Evolutionary conservation across 352 stramenopile species (phyloP), one percentile per base, ranked within the genome.

Genomic region (Globisporangium heterothallicum): DNA sequence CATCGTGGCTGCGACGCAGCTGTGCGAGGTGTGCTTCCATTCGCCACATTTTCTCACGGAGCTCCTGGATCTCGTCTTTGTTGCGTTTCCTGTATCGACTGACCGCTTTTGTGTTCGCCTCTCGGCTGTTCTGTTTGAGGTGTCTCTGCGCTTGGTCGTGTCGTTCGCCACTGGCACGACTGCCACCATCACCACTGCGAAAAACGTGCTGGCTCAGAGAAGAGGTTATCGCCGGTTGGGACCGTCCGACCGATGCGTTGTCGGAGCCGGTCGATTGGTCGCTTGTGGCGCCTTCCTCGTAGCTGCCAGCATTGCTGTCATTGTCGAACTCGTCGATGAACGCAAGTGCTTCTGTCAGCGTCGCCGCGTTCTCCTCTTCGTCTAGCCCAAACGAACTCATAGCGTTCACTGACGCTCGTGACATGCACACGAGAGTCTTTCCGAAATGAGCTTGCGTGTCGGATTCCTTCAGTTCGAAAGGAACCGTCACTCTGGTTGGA

Each of bases 311-410:
- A n/a, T n/a, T n/a, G 10, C 21, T n/a, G 22, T 45, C 18, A 22
- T 45, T 10, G 21, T 9, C 18, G 40, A 2, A 45, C 18, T 45
- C 22, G 22, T 45, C 40, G 40, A 45, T 45, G 40, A 45, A 45
- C 40, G 40, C 40, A 10, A 45, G 40, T n/a, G 40, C 40, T 45
- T 45, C 40, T 45, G 16, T n/a, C 8, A 45, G 22, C 40, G 40
- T 27, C 18, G 40, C 40, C 3, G 16, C 30, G 30, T n/a, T n/a
- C n/a, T 36, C 9, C 40, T 45, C 40, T 10, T 45, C 40, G 12
- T 45, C 18, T 2, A 45, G 22, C n/a, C n/a, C n/a, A n/a, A 6
- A 45, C 16, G 40, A 45, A 45, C 12, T n/a, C 8, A 10, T 9
- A 3, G 40, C 40, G 16, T 13, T 16, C 16, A n/a, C n/a, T n/a